Evolutionary conservation across 2,329 filamentous ascomycete genomes (phyloP), one percentile per base, ranked within the genome.

Genomic region (Simplicillium sp.): DNA sequence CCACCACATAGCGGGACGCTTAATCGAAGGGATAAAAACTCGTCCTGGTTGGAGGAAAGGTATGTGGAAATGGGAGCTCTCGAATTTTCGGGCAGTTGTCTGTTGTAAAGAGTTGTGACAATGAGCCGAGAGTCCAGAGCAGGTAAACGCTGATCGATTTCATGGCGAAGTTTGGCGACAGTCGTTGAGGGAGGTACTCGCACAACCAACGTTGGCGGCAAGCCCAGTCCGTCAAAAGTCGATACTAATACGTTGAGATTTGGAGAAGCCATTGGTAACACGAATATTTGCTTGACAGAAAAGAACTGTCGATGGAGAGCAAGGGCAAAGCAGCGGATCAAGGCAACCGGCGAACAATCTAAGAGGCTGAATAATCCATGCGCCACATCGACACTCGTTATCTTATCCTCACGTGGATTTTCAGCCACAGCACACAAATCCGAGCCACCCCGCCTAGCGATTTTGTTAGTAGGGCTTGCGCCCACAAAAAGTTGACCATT

Each of bases 121-220:
- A 90, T 77, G 39, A 95, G 74, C 39, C 77, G 75, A 49, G 64
- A 70, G 50, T 66, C 70, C 42, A 66, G 67, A 48, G 59, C 67
- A 39, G 75, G 85, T 36, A 82, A 69, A 48, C 71, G 84, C 48
- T 66, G 72, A 57, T 77, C 62, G 61, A 88, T 71, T 41, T 65
- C 64, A 39, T 75, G 61, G 50, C 80, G 78, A 14, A 97, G 70
- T 48, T 87, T 75, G 42, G 73, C 69, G 52, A 89, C 66, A 11
- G 79, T 76, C 7, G 82, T 77, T 28, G 78, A 70, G 18, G 76
- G 65, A 8, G 77, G 68, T 16, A 94, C 66, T 1, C 86, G 80
- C n/a, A 96, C 70, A 4, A 84, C 80, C 29, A 94, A 70, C 1
- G 88, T 94, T n/a, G 84, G 68, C 3, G 90, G 88, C 7, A 95